Evolutionary conservation across 306 rosid species (phyloP).

Genomic region (Ochetophila trinervis): DNA sequence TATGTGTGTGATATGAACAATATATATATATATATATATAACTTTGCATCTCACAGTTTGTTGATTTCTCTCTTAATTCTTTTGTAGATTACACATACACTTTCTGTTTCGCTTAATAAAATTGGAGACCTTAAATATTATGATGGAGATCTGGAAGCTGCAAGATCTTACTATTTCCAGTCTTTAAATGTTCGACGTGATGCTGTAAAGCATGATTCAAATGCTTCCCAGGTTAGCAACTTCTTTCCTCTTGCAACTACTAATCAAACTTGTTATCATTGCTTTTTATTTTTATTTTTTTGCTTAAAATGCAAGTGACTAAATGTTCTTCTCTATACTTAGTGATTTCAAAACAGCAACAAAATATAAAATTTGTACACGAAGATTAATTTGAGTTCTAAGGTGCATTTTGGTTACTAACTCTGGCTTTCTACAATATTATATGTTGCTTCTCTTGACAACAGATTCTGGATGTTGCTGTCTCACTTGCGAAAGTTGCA

Average conservation of each 20-base stretch:
- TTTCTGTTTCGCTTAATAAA: constrained; percentile 92
- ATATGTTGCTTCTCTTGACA: constrained; percentile 14
- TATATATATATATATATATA: not conserved
- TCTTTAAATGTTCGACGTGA: constrained; percentile 86
- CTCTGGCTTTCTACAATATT: constrained; percentile 9
- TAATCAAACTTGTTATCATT: not conserved
- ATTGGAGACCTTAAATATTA: constrained; percentile 96
- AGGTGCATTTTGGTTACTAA: constrained; percentile 19
- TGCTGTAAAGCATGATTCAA: constrained; percentile 51
- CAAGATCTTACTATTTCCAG: constrained; percentile 71
- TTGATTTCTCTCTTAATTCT: constrained; percentile 4
- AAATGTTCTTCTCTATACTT: not conserved
- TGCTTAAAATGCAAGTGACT: not conserved
- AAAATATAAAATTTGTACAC: not conserved
- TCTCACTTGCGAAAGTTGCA: constrained; percentile 86
- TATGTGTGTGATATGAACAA: not conserved
- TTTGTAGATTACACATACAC: constrained; percentile 75
- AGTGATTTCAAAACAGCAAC: too few relatives aligned
- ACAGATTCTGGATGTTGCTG: constrained; percentile 74
- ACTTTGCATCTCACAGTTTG: not conserved
- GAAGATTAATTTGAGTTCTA: not conserved
- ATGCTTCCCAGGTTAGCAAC: constrained; percentile 72
- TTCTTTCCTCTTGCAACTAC: not conserved
- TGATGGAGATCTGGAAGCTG: constrained; percentile 76
- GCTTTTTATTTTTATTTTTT: too few relatives aligned